Evolutionary conservation across 352 stramenopile species (phyloP), one percentile per base, ranked within the genome.

Genomic region (Aphanomyces invadans): DNA sequence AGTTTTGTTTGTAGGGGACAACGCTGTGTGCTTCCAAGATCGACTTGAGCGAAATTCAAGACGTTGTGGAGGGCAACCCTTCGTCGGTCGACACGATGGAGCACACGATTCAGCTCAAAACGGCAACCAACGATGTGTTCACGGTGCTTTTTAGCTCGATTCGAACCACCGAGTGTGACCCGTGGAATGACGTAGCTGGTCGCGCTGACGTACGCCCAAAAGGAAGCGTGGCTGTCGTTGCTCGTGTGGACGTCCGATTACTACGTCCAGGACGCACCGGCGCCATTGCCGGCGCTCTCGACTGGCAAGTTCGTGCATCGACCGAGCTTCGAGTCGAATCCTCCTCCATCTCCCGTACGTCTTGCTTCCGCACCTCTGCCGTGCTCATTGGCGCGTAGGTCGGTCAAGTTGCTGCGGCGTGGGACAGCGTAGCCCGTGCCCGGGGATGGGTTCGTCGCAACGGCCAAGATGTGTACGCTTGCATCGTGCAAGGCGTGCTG

Each of bases 221-320:
- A 92, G 61, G 83, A 95, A 69, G 83, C 81, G n/a, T 95, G 86
- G 86, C 64, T 93, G 0, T 87, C 82, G n/a, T 69, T 81, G 23
- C 68, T 95, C 23, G 90, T 95, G 26, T 95, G 86, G 86, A 69
- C 90, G 10, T 91, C 83, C 2, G 86, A 95, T 68, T 95, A 91
- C 42, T 88, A 92, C 64, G 72, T 83, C 36, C 42, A 67, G 11
- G 38, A 42, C 10, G 17, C 59, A n/a, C 26, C 23, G 38, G 45
- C 2, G 17, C n/a, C 36, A 4, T 39, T 17, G 28, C 56, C 56
- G 28, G 29, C 53, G 59, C 36, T 66, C 9, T 54, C 59, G 23
- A 54, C 59, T 19, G 60, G 19, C 32, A 26, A 67, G 46, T 44
- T 59, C 49, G 19, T 67, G 32, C 48, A 32, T 33, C 60, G 60